A percentile compares a stretch with the other conserved stretches of the same genome.
phyloP scores from a whole-genome alignment of 345 rosid species.

The Corymbia maculata region DNA sequence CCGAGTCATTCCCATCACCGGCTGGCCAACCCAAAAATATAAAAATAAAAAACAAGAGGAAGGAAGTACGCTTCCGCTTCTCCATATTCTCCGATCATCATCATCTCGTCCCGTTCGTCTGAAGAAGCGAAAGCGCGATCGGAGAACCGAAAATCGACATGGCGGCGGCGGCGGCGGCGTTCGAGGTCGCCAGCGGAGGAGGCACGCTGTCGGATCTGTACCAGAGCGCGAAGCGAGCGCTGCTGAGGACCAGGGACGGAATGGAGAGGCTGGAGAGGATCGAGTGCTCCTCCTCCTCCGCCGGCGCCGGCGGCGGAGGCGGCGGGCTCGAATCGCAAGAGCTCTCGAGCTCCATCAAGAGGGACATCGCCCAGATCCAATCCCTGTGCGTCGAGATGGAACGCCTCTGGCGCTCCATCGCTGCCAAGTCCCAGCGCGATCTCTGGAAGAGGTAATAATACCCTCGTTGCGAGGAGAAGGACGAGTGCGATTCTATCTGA shows the following conservation, averaged over 20 bases:
- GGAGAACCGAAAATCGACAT: neutral
- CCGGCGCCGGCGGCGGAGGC: constrained; percentile 29
- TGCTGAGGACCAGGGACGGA: constrained; percentile 67
- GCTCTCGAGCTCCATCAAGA: constrained; percentile 57
- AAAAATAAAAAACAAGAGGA: neutral
- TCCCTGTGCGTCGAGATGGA: constrained; percentile 76
- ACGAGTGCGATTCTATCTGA: neutral
- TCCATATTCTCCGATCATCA: neutral
- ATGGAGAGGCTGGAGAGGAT: constrained; percentile 78
- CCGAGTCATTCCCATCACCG: neutral
- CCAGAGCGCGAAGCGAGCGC: constrained; percentile 44
- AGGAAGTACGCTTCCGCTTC: neutral
- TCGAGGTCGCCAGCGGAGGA: constrained; percentile 30
- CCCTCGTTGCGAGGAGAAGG: neutral
- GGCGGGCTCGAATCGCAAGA: constrained; percentile 65
- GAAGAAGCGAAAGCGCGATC: neutral
- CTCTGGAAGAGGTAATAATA: constrained; percentile 67
- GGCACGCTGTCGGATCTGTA: constrained; percentile 64
- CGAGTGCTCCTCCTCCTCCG: constrained; percentile 40
- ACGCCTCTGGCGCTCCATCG: constrained; percentile 69
- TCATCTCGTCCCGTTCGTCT: neutral
- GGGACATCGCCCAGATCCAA: constrained; percentile 63
- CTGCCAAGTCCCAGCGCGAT: constrained; percentile 80
- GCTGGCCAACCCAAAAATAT: neutral
- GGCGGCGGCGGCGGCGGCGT: neutral